Percentiles rank a stretch among this genome's conserved stretches.
phyloP scores from a whole-genome alignment of 352 stramenopile species.

The Halophytophthora batemanensis region DNA sequence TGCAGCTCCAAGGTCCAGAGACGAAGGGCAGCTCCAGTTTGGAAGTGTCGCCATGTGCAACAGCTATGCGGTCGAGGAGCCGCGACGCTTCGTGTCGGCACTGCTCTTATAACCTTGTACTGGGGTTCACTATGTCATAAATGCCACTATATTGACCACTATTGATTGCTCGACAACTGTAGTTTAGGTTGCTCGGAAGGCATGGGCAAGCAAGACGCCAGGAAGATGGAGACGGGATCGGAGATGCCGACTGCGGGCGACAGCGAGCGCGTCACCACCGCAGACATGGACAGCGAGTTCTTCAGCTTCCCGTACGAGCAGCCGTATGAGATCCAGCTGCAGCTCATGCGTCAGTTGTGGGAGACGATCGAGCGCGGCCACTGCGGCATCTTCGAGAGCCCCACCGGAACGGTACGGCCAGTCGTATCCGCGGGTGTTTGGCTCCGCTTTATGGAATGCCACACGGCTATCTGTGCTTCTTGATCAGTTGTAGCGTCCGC shows the following conservation, averaged over 20 bases:
- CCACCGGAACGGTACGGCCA: conserved; percentile 76
- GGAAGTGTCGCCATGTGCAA: neutral
- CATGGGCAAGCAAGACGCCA: neutral
- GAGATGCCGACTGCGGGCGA: neutral
- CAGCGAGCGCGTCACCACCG: neutral
- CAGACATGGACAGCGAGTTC: conserved; percentile 46
- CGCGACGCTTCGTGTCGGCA: neutral
- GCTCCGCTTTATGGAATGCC: no score
- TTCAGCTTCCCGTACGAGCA: conserved; percentile 86
- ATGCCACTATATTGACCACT: no score
- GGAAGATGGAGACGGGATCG: no score
- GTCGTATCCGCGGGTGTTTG: neutral
- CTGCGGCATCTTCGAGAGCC: conserved; percentile 91
- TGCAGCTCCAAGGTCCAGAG: neutral
- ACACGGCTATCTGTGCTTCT: no score
- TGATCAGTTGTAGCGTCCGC: no score
- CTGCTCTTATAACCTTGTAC: neutral
- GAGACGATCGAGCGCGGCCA: conserved; percentile 75
- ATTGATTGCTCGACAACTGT: neutral
- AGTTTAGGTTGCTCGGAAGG: neutral
- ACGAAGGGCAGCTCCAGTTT: neutral
- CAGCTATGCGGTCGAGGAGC: conserved; percentile 1
- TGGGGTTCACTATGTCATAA: no score
- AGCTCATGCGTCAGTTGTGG: conserved; percentile 88
- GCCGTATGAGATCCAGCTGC: conserved; percentile 88